Base-by-base conservation (phyloP, 2,329 filamentous ascomycete species). In the Clarireedia homoeocarpa region DNA sequence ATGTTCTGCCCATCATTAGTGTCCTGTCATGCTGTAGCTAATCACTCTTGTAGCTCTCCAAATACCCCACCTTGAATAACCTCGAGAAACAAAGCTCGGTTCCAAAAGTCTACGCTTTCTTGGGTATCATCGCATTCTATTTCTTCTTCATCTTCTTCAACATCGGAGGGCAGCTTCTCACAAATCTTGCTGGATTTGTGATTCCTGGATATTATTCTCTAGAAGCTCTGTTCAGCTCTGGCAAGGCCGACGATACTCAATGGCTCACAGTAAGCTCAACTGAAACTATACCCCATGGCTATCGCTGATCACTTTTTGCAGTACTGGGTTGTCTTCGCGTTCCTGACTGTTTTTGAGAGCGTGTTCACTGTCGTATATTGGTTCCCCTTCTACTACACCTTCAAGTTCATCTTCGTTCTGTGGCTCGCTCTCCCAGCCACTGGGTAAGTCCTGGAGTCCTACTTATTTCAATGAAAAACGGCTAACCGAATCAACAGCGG, bases 361-460 rank as follows among this genome's bases (percentile, higher is more conserved):
- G 80, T 88, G 60, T 75, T 95, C 69, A 91, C 81, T 75, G 87
- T 90, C 62, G 88, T 92, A 62, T 94, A 94, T 82, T 95, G 89
- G 89, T 90, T 95, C 79, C 88, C 94, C 71, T 99, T 99, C 80
- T 99, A 99, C 87, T 99, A 89, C 77, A 92, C 91, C 72, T 97
- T 99, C 88, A 99, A 99, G 83, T 96, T 99, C 72, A 79, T 95
- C 71, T 88, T 97, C 73, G 82, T 97, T 68, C 85, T 99, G 73
- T 99, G 94, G 94, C 91, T 99, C 77, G 85, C 92, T 67, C 90
- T 99, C 69, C 94, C 94, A 73, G 82, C 89, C 74, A 96, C 95
- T 79, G 80, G 80, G 92, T 96, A 86, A 72, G 86, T 77, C 45
- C n/a, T 26, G 12, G n/a, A 46, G 23, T 10, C 10, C 23, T 14